A percentile compares a stretch with the other conserved stretches of the same genome.
These are phyloP conservation scores for Mycoemilia scoparia DNA, from an alignment of 192 early-diverging fungal genomes.

Conservation along the genomic window DNA sequence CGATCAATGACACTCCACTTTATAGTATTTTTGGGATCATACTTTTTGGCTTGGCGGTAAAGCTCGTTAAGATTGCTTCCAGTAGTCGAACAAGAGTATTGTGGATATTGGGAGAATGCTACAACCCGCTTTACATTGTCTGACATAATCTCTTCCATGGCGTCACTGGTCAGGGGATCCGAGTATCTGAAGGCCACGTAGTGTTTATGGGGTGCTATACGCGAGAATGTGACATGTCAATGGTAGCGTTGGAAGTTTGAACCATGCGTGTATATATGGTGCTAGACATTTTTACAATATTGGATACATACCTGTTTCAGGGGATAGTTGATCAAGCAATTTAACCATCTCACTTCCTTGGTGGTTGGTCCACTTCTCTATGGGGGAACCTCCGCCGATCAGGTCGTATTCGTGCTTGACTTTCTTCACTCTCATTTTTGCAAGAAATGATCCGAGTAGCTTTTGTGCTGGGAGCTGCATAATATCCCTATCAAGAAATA, in stretches of 20 bases:
- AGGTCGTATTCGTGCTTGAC: slow-evolving; percentile 77
- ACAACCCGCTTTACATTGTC: slow-evolving; percentile 73
- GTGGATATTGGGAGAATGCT: slow-evolving; percentile 88
- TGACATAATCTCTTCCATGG: slow-evolving; percentile 56
- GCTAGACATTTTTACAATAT: too few species aligned
- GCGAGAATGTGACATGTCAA: too few species aligned
- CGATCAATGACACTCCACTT: slow-evolving; percentile 94
- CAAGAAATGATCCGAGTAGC: slow-evolving; percentile 50
- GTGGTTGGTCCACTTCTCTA: slow-evolving; percentile 69
- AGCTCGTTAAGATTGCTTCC: slow-evolving; percentile 86
- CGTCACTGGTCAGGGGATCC: slow-evolving; percentile 49
- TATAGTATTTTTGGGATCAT: slow-evolving; percentile 45
- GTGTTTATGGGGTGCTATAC: slow-evolving; percentile 69
- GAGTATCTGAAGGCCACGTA: slow-evolving; percentile 93
- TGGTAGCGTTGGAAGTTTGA: too few species aligned
- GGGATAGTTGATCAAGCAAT: slow-evolving; percentile 49
- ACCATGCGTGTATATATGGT: too few species aligned
- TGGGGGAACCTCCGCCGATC: slow-evolving; percentile 92
- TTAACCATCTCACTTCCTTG: slow-evolving; percentile 68
- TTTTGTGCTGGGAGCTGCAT: slow-evolving; percentile 77
- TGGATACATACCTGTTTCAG: slow-evolving; percentile 65
- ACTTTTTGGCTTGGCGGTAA: slow-evolving; percentile 35
- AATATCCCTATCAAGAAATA: slow-evolving; percentile 84
- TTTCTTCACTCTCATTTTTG: slow-evolving; percentile 61
- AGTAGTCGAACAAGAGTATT: slow-evolving; percentile 91